Base-by-base conservation (phyloP, 257 asterid genomes). In the Solanum pennellii region DNA sequence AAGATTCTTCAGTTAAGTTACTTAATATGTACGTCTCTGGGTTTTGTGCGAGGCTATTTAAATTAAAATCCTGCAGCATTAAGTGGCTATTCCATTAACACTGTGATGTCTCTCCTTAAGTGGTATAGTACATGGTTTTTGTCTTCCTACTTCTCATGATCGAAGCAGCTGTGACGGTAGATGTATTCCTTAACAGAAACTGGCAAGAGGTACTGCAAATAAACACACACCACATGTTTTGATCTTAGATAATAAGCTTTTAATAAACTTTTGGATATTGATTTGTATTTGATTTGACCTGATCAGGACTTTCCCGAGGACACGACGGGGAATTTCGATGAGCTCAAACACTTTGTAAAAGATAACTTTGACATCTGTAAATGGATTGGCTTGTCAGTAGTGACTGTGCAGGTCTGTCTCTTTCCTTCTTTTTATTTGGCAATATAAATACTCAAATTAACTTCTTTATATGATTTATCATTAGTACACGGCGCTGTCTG, bases 171-270 rank as follows among this genome's bases (percentile, higher is more conserved):
- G 90, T 95, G 74, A 89, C 93, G 10, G 93, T 94, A 83, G 98
- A 95, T 91, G 92, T 97, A 47, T 90, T 95, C 91, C 84, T 95
- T 73, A 95, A 97, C 94, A 93, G 74, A 87, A 76, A 92, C 86
- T 97, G 99, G 99, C 94, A 93, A 89, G 98, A 95, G 97, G 99
- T 97, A 92, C 60, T 68, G 87, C 47, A 79, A 49, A 73, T 86
- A 20, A 73, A n/a, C 86, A 9, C 82, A 59, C 71, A 18, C 82
- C 85, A 41, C 89, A 83, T 39, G 45, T 39, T n/a, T 73, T 82
- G 25, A 12, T 47, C 66, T 68, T 35, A 47, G 62, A 5, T 77
- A 73, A 35, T 39, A 25, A 52, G 82, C n/a, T 37, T 86, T 65
- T 73, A 86, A 10, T 72, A 37, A 86, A 12, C 29, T 29, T 33